phyloP scores from a whole-genome alignment of 2,329 filamentous ascomycete species.

The Fusarium sp. region DNA sequence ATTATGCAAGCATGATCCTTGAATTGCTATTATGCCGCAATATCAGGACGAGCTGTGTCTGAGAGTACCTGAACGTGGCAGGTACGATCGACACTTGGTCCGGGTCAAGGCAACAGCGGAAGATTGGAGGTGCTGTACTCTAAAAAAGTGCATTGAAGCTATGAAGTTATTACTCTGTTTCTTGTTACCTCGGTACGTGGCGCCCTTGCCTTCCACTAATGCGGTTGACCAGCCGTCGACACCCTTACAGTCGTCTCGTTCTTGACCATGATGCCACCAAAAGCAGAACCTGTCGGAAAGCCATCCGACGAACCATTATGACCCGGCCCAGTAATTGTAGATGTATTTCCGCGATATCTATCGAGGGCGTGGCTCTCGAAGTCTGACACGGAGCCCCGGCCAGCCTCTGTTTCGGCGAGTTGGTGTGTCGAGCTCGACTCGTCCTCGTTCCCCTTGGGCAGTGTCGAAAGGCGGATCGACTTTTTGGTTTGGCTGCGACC shows the following conservation, averaged over 20 bases:
- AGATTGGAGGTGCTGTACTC: not conserved
- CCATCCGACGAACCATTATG: not conserved
- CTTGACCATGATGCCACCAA: conserved; percentile 40
- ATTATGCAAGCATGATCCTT: not conserved
- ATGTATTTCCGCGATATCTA: conserved; percentile 18
- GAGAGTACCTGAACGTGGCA: too few relatives aligned
- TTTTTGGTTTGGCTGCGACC: conserved; percentile 37
- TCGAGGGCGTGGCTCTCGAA: conserved; percentile 41
- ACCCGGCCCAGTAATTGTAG: conserved; percentile 26
- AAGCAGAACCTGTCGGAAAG: not conserved
- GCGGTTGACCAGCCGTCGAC: conserved; percentile 4
- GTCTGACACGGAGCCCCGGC: conserved; percentile 16
- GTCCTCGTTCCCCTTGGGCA: conserved; percentile 31
- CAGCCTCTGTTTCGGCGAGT: conserved; percentile 25
- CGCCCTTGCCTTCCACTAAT: not conserved
- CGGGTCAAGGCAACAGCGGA: not conserved
- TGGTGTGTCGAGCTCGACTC: conserved; percentile 40
- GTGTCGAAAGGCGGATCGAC: conserved; percentile 30
- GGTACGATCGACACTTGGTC: not conserved
- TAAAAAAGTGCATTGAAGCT: not conserved
- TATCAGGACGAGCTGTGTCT: not conserved
- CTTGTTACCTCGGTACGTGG: too few relatives aligned
- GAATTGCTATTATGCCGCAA: not conserved
- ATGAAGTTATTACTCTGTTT: not conserved
- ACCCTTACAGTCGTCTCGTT: conserved; percentile 36